These are phyloP conservation scores for Begonia peltatifolia DNA, from an alignment of 306 rosid genomes.

Conservation along the genomic window DNA sequence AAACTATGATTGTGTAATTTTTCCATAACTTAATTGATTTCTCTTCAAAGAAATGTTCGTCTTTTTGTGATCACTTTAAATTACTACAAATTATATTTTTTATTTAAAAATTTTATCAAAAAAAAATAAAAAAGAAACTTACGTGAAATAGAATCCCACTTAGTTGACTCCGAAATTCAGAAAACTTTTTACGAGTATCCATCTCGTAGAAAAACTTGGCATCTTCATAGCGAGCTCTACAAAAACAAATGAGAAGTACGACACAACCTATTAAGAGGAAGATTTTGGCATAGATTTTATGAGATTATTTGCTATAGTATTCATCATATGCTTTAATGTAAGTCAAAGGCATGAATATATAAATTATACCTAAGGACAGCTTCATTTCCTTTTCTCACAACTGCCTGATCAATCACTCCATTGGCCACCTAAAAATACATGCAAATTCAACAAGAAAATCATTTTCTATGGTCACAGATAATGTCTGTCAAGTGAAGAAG, in stretches of 20 bases:
- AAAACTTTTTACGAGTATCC: constrained; percentile 56
- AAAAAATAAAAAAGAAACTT: constrained; percentile 11
- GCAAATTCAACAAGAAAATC: too few species aligned
- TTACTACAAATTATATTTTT: too few species aligned
- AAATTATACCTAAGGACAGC: constrained; percentile 68
- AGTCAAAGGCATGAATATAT: not conserved
- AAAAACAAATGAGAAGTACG: constrained; percentile 11
- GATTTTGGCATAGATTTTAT: too few species aligned
- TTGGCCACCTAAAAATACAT: constrained; percentile 53
- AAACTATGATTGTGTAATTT: too few species aligned
- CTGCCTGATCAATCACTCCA: constrained; percentile 59
- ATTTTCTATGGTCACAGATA: too few species aligned
- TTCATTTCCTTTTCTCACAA: constrained; percentile 86
- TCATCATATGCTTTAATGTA: too few species aligned
- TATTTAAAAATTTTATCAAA: too few species aligned
- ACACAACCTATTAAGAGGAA: not conserved
- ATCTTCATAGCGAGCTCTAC: constrained; percentile 95
- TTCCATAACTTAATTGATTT: too few species aligned
- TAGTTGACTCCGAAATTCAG: constrained; percentile 63
- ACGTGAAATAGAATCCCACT: constrained; percentile 82
- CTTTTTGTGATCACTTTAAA: too few species aligned
- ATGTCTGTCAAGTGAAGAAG: too few species aligned
- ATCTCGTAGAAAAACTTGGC: constrained; percentile 86
- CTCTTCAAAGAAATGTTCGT: too few species aligned
- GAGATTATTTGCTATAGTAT: too few species aligned